Conservation (phyloP, 192 early-diverging fungal genomes). For the Backusella macrospora region DNA sequence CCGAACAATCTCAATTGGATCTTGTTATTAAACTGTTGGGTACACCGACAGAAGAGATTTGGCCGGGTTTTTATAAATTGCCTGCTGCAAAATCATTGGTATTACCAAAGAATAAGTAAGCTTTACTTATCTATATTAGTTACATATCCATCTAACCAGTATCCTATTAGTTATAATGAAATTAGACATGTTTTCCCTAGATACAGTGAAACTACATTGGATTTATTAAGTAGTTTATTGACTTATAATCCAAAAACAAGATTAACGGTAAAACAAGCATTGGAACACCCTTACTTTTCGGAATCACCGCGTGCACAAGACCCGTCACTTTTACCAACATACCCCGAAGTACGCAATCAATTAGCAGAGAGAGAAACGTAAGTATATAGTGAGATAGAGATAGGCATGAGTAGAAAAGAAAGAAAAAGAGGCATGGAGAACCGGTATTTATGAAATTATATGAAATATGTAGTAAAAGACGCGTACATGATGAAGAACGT, state of each 20-base stretch:
- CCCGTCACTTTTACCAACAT: conserved; percentile 56
- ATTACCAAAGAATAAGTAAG: conserved; percentile 59
- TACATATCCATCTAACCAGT: not conserved
- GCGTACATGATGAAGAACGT: conserved; percentile 37
- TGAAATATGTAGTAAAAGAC: conserved; percentile 22
- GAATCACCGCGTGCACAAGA: conserved; percentile 64
- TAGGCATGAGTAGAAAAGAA: too few species aligned
- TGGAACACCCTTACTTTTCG: conserved; percentile 74
- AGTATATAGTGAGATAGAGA: not conserved
- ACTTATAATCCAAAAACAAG: conserved; percentile 75
- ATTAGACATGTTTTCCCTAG: conserved; percentile 57
- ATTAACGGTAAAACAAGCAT: conserved; percentile 63
- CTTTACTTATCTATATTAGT: not conserved
- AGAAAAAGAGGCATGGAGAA: not conserved
- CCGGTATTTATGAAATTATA: not conserved
- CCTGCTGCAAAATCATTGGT: conserved; percentile 63
- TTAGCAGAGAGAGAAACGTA: conserved; percentile 43
- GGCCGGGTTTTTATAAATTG: conserved; percentile 74
- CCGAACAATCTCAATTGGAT: conserved; percentile 73
- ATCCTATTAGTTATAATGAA: conserved; percentile 57
- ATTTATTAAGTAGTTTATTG: conserved; percentile 69
- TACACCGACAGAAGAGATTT: conserved; percentile 70
- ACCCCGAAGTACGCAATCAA: conserved; percentile 58
- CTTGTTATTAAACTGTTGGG: conserved; percentile 79
- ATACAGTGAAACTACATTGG: conserved; percentile 53